These are phyloP conservation scores for Prillingera fragicola DNA, from an alignment of 1,284 basidiomycete genomes.

Conservation along the genomic window DNA sequence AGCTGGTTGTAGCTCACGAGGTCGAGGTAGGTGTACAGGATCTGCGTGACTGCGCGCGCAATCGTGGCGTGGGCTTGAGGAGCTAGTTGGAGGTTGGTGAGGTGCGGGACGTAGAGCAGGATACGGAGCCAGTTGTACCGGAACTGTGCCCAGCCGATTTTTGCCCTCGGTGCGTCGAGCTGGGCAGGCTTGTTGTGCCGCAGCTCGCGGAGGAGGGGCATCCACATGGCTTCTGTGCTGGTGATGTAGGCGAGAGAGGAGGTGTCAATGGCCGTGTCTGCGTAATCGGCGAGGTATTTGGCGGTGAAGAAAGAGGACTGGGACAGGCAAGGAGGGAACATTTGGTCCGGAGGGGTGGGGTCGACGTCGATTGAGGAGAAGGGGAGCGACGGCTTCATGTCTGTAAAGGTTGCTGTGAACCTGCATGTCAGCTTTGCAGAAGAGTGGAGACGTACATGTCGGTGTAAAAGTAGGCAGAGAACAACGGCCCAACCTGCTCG, in stretches of 20 bases:
- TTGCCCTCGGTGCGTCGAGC: constrained; percentile 7
- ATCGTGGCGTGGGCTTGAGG: constrained; percentile 13
- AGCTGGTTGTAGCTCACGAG: constrained; percentile 12
- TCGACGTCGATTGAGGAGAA: constrained; percentile 24
- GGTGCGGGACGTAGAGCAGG: constrained; percentile 19
- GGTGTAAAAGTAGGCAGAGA: constrained; percentile 22
- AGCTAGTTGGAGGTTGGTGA: constrained; percentile 6
- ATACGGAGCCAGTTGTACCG: constrained; percentile 26
- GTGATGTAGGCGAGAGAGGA: constrained; percentile 17
- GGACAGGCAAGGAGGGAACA: constrained; percentile 14
- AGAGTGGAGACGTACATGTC: constrained; percentile 30
- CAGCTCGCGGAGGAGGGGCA: constrained; percentile 13
- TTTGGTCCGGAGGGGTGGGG: constrained; percentile 4
- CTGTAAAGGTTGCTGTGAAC: constrained; percentile 19
- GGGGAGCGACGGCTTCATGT: constrained; percentile 19
- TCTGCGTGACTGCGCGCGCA: constrained; percentile 19
- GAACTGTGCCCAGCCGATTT: constrained; percentile 20
- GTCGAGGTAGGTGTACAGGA: constrained; percentile 21
- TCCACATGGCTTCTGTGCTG: constrained; percentile 17
- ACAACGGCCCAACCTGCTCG: constrained; percentile 20
- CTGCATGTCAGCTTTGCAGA: too few species aligned
- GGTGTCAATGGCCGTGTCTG: constrained; percentile 20
- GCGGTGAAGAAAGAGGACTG: constrained; percentile 15
- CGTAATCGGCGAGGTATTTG: constrained; percentile 18
- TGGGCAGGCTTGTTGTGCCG: constrained; percentile 2